Evolutionary conservation across 192 early-diverging fungal genomes (phyloP).

Genomic region (Rhizoclosmatium sp.): DNA sequence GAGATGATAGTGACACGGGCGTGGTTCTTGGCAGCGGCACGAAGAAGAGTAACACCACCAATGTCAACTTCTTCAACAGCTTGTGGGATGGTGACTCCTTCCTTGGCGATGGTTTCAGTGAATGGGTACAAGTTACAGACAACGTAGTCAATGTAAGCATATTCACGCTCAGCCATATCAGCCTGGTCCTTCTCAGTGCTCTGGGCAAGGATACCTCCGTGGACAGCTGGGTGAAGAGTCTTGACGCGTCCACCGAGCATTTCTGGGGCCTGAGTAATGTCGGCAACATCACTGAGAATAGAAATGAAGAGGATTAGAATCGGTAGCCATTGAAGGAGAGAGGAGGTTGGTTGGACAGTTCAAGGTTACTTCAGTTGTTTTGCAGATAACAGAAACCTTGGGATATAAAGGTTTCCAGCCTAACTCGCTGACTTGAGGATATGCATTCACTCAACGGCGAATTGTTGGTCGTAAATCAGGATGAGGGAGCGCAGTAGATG

Average conservation of each 20-base stretch:
- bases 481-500: not conserved
- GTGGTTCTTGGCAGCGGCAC: slow-evolving; percentile 99
- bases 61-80: slow-evolving; percentile 99
- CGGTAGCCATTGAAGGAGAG: too few relatives aligned
- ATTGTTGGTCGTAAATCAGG: too few relatives aligned
- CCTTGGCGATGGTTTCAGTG: slow-evolving; percentile 90
- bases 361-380: too few relatives aligned
- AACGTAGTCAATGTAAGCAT: slow-evolving; percentile 92
- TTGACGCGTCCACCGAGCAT: slow-evolving; percentile 99
- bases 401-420: too few relatives aligned
- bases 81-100: slow-evolving; percentile 87
- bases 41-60: slow-evolving; percentile 96
- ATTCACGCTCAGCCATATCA: slow-evolving; percentile 88
- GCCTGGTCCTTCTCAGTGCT: slow-evolving; percentile 81
- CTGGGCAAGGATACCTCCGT: slow-evolving; percentile 95
- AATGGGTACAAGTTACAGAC: slow-evolving; percentile 99
- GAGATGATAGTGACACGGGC: slow-evolving; percentile 90
- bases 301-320: not conserved
- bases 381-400: too few relatives aligned
- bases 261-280: slow-evolving; percentile 97
- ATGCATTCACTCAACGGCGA: too few relatives aligned
- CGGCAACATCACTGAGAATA: slow-evolving; percentile 87
- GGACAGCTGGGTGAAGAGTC: slow-evolving; percentile 98
- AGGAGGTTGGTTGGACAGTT: too few relatives aligned
- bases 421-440: too few relatives aligned